Conservation (phyloP, 1,284 basidiomycete genomes). For the Bondarzewia mesenterica region DNA sequence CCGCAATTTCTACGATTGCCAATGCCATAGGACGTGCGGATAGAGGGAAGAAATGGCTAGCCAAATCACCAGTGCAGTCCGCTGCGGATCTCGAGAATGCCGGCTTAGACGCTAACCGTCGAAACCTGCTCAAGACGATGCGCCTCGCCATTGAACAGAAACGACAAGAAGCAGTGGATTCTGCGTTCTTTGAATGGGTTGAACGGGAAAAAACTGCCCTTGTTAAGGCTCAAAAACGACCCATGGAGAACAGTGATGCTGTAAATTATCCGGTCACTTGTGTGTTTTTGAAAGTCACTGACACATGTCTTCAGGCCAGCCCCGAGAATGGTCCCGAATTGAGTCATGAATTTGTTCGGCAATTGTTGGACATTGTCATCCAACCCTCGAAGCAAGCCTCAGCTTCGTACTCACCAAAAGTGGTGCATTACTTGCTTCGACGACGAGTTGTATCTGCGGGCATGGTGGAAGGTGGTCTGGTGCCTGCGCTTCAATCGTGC, state of each 20-base stretch:
- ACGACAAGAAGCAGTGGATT: constrained; percentile 30
- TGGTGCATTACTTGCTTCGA: constrained; percentile 48
- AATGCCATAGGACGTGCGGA: constrained; percentile 48
- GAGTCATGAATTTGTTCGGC: constrained; percentile 48
- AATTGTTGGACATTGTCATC: constrained; percentile 40
- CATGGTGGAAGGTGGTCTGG: constrained; percentile 52
- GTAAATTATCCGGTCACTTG: background rate
- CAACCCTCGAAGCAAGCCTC: constrained; percentile 27
- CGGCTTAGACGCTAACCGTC: constrained; percentile 22
- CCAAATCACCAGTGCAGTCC: constrained; percentile 5
- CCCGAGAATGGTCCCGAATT: constrained; percentile 17
- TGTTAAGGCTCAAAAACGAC: constrained; percentile 10
- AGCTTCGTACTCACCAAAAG: constrained; percentile 40
- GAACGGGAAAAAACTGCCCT: constrained; percentile 16
- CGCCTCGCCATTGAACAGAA: constrained; percentile 21
- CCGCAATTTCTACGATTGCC: constrained; percentile 48
- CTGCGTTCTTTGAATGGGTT: constrained; percentile 44
- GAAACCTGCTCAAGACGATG: constrained; percentile 32
- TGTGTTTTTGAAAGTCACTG: background rate
- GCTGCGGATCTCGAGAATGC: constrained; percentile 1
- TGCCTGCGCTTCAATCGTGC: constrained; percentile 39
- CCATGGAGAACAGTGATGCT: background rate
- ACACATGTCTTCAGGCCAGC: background rate
- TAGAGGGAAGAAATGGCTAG: constrained; percentile 44
- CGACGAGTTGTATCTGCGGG: constrained; percentile 42